Evolutionary conservation across 805 yeast species (phyloP).

Genomic region (Kockiozyma suomiensis): DNA sequence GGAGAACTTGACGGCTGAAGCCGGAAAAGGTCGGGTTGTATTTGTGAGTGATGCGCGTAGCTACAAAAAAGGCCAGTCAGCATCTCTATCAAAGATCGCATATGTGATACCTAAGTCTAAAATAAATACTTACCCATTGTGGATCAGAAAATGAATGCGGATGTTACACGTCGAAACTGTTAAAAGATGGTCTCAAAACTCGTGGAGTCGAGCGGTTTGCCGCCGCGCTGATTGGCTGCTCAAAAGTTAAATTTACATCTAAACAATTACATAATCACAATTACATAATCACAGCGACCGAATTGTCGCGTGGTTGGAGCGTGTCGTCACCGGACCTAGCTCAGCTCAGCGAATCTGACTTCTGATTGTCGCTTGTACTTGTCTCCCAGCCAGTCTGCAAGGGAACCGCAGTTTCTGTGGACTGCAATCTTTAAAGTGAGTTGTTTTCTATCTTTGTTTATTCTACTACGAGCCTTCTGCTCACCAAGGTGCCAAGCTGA

Average conservation of each 20-base stretch:
- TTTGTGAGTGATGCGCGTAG: constrained; percentile 22
- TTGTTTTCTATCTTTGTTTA: not conserved
- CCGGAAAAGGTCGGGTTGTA: constrained; percentile 24
- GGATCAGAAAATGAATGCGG: not conserved
- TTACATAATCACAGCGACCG: not conserved
- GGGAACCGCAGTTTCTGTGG: not conserved
- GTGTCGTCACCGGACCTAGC: not conserved
- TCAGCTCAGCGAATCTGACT: not conserved
- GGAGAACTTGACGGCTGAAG: constrained; percentile 22
- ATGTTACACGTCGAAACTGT: not conserved
- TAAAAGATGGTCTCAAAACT: not conserved
- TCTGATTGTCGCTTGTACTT: too few species aligned
- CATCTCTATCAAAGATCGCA: not conserved
- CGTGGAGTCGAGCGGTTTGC: not conserved
- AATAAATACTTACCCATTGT: constrained; percentile 2
- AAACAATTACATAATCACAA: not conserved
- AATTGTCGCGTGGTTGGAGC: not conserved
- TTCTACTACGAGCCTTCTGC: not conserved
- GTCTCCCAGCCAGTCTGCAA: not conserved
- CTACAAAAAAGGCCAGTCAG: not conserved
- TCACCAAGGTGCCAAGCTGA: not conserved
- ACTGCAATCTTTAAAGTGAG: not conserved
- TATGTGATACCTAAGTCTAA: not conserved
- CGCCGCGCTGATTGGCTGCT: not conserved
- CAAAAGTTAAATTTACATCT: too few species aligned